Percentiles rank a stretch among this genome's conserved stretches.
Evolutionary conservation across 768 basidiomycete genomes (phyloP).

Genomic region (Agrocybe chaxingu): DNA sequence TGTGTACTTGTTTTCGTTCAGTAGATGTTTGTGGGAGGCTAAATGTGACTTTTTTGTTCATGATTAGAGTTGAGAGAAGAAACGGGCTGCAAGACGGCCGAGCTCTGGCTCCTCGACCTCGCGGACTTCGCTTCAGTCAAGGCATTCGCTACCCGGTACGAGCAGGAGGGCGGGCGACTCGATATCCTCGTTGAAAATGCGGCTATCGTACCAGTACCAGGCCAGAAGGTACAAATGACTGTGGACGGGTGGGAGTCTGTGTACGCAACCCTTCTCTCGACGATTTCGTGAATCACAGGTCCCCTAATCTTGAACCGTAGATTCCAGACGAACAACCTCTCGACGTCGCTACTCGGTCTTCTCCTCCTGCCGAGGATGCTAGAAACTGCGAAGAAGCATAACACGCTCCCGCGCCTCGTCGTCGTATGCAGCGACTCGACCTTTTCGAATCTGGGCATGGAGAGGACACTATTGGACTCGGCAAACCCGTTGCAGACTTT

Average conservation of each 20-base stretch:
- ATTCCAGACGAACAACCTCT: conserved; percentile 43
- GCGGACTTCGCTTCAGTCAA: conserved; percentile 36
- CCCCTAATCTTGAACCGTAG: conserved; percentile 18
- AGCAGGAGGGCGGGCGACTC: conserved; percentile 29
- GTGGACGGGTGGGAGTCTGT: conserved; percentile 37
- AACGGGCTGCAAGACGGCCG: conserved; percentile 30
- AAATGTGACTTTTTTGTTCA: background rate
- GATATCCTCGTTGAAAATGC: conserved; percentile 29
- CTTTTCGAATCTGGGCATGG: too few species aligned
- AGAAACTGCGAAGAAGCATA: conserved; percentile 26
- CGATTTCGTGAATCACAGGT: too few species aligned
- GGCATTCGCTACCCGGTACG: conserved; percentile 31
- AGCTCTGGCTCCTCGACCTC: conserved; percentile 42
- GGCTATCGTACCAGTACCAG: conserved; percentile 1
- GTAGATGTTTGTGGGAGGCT: background rate
- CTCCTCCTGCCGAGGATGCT: conserved; percentile 39
- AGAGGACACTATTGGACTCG: too few species aligned
- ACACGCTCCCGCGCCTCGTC: conserved; percentile 31
- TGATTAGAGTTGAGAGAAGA: conserved; percentile 24
- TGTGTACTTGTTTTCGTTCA: background rate
- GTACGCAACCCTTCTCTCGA: conserved; percentile 20
- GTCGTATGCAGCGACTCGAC: conserved; percentile 33
- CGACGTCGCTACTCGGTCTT: conserved; percentile 34
- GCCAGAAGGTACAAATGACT: conserved; percentile 13
- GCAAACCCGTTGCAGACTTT: too few species aligned